Percentiles rank a stretch among this genome's conserved stretches.
These are phyloP conservation scores for Boletus pseudo-olivaceus DNA, from an alignment of 768 basidiomycete genomes.

Conservation along the genomic window DNA sequence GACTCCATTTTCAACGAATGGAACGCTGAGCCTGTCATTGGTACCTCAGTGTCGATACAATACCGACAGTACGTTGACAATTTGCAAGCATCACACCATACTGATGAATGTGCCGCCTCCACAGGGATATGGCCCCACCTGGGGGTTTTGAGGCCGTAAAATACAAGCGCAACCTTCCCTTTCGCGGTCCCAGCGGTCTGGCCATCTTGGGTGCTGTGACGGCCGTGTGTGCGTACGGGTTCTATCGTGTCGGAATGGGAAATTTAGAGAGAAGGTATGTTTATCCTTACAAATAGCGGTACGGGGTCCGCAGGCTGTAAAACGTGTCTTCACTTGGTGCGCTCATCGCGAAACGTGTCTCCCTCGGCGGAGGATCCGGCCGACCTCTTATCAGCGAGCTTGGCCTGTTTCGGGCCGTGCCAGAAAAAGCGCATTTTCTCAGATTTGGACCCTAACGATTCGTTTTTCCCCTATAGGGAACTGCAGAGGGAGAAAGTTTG, in stretches of 20 bases:
- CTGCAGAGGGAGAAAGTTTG: conserved; percentile 89
- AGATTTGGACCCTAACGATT: conserved; percentile 40
- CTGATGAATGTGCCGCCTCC: conserved; percentile 11
- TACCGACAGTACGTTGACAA: conserved; percentile 28
- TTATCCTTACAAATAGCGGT: conserved; percentile 20
- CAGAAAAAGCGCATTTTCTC: conserved; percentile 38
- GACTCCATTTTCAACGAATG: background rate
- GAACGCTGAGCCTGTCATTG: background rate
- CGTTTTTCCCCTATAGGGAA: conserved; percentile 60
- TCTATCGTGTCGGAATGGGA: conserved; percentile 87
- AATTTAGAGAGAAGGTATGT: conserved; percentile 91
- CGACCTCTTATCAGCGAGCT: conserved; percentile 43
- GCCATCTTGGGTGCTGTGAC: conserved; percentile 85
- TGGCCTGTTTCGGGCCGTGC: conserved; percentile 38
- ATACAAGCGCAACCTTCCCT: conserved; percentile 94
- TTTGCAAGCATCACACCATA: conserved; percentile 7
- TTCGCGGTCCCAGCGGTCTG: conserved; percentile 81
- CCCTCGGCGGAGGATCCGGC: conserved; percentile 46
- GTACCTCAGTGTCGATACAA: conserved; percentile 22
- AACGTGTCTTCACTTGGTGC: conserved; percentile 59
- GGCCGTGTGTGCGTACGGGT: conserved; percentile 84
- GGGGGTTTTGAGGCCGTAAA: conserved; percentile 91
- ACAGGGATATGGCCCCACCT: conserved; percentile 91
- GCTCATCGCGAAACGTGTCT: conserved; percentile 71
- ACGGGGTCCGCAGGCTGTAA: conserved; percentile 56